Base-by-base conservation (phyloP, 2,329 filamentous ascomycete species). In the Aspergillus flavus region DNA sequence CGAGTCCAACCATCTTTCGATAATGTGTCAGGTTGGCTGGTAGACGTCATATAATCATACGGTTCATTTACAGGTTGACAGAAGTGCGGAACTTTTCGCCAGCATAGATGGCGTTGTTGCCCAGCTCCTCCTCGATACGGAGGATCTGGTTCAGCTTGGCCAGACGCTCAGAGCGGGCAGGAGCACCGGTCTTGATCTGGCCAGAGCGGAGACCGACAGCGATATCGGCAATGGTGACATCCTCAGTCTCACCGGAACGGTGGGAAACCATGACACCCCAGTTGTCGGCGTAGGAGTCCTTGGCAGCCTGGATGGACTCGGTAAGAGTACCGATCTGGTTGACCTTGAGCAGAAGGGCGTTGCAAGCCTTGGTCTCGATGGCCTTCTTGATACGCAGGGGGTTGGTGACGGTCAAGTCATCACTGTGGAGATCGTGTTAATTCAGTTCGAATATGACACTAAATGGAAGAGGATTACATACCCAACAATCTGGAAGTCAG, bases 231-330 rank as follows among this genome's bases (percentile, higher is more conserved):
- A 99, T 99, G 83, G 95, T 99, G 75, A 99, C 95, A 85, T 99
- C 95, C 85, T 98, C 95, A 65, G 95, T 99, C 91, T 99, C 95
- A 81, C 95, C 95, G 68, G 95, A 99, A 75, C 95, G 91, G 88
- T 99, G 95, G 71, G 95, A 98, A 70, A 99, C 95, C 95, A 99
- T 98, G 85, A 99, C 94, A 80, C 94, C 94, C 95, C 95, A 99
- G 80, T 88, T 89, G 74, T 92, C 94, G 72, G 91, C 91, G 80
- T 95, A 98, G 58, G 94, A 96, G 85, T 98, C 95, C 89, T 98
- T 97, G 81, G 95, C 94, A 61, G 95, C 95, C 86, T 98, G 94
- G 84, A 98, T 97, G 65, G 95, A 97, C 87, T 99, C 95, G 74
- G 93, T 96, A 77, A 99, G 89, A 73, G 95, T 97, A 84, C 95